Percentiles rank a stretch among this genome's conserved stretches.
phyloP scores from a whole-genome alignment of 345 rosid genomes.

The Eucalyptus tenuipes region DNA sequence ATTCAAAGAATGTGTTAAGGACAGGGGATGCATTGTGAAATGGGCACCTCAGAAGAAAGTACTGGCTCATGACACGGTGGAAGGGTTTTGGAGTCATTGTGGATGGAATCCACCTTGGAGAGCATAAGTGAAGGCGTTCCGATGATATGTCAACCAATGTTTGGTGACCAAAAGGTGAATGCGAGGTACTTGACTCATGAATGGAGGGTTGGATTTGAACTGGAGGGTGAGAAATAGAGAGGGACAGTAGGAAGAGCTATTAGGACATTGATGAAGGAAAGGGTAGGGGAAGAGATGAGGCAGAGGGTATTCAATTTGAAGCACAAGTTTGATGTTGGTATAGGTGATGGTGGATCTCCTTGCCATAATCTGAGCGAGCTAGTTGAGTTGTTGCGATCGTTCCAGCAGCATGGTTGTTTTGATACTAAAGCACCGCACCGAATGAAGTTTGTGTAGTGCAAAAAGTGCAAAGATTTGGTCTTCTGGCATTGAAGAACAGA shows the following conservation, averaged over 20 bases:
- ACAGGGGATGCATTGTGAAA: conserved; percentile 21
- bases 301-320: conserved; percentile 4
- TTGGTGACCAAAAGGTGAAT: conserved; percentile 22
- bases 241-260: conserved; percentile 8
- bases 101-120: conserved; percentile 44
- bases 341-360: conserved; percentile 7
- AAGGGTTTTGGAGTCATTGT: conserved; percentile 33
- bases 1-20: conserved; percentile 1
- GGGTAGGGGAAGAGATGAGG: conserved; percentile 28
- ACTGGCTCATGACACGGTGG: conserved; percentile 17
- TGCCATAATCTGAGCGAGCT: conserved; percentile 1
- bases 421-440: background rate
- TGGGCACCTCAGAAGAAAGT: conserved; percentile 40
- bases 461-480: background rate
- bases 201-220: conserved; percentile 25
- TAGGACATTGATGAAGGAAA: conserved; percentile 9
- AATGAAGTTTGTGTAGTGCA: background rate
- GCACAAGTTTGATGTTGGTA: background rate
- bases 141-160: conserved; percentile 20
- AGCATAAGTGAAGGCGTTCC: conserved; percentile 29
- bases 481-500: background rate
- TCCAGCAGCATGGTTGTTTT: background rate
- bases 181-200: conserved; percentile 26
- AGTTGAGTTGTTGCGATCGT: conserved; percentile 4
- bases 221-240: conserved; percentile 6